Evolutionary conservation across 164 flowering plant genomes (phyloP).

Genomic region (Berberis vulgaris): DNA sequence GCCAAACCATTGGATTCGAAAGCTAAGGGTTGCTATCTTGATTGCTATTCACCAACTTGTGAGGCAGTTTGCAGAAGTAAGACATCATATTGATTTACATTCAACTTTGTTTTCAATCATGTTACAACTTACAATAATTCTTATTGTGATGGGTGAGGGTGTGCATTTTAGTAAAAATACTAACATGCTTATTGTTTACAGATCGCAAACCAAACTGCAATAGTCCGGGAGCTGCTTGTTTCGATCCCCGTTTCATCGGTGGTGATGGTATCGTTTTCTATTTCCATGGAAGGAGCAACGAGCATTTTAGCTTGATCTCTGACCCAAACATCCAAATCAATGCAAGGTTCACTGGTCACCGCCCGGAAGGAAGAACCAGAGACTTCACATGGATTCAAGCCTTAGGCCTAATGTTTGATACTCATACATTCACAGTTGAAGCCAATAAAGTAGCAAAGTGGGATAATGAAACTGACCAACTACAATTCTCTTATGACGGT

Average conservation of each 20-base stretch:
- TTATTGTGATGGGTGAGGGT: not conserved
- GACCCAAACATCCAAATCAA: conserved; percentile 41
- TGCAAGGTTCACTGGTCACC: conserved; percentile 41
- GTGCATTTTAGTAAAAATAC: not conserved
- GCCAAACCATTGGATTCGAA: conserved; percentile 18
- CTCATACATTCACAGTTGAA: conserved; percentile 43
- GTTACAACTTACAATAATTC: not conserved
- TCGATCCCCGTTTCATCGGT: conserved; percentile 70
- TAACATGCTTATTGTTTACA: conserved; percentile 6
- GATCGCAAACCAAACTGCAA: conserved; percentile 57
- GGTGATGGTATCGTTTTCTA: conserved; percentile 68
- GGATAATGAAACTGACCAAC: conserved; percentile 46
- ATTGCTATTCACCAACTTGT: conserved; percentile 28
- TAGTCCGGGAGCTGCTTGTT: conserved; percentile 64
- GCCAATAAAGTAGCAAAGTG: conserved; percentile 37
- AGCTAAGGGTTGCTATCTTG: conserved; percentile 27
- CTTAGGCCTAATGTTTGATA: conserved; percentile 49
- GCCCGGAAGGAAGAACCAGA: conserved; percentile 49
- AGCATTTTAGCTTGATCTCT: conserved; percentile 55
- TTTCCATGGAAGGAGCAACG: conserved; percentile 64
- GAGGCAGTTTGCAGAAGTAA: conserved; percentile 33
- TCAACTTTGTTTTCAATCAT: not conserved
- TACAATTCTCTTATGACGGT: conserved; percentile 43
- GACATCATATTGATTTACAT: not conserved
- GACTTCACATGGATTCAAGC: conserved; percentile 83